Base-by-base conservation (phyloP, 805 yeast species). In the Candida dajiaensis region DNA sequence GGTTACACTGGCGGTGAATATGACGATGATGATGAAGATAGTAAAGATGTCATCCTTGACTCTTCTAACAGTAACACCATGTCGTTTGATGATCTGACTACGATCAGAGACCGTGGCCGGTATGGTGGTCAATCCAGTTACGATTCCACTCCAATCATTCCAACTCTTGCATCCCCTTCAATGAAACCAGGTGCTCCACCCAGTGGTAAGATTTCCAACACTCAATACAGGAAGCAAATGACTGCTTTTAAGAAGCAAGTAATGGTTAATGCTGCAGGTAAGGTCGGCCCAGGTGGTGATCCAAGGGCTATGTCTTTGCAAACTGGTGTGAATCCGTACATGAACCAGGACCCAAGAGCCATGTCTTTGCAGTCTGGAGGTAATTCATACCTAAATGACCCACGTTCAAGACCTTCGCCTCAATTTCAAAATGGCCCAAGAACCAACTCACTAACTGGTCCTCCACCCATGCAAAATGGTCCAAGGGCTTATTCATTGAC, bases 71-170 rank as follows among this genome's bases (percentile, higher is more conserved):
- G 68, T 2, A 62, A 68, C 8, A 62, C 63, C 22, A 65, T 83
- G 51, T 76, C 88, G 0, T 81, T 83, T 51, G 79, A 77, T 51
- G 90, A 85, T 56, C 67, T 86, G 10, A 68, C 80, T 21, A 82
- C 81, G 42, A 65, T 82, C 2, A 69, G 83, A 43, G 87, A 82
- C 52, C 73, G 84, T 36, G 86, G 86, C 6, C 77, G 87, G 28
- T 83, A 83, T 58, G 83, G 83, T 4, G 68, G 74, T 18, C 68
- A 72, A 42, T 50, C 66, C 38, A 42, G 60, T 37, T 62, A 69
- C 46, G 88, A 83, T 51, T 74, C 90, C 0, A 74, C 88, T 0
- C 90, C 94, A 9, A 79, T 83, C 51, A 85, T 86, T 36, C 95
- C 95, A 7, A 84, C 89, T 0, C 45, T 85, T 4, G 69, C 77